Base-by-base conservation (phyloP, 73 alveolate species). In the Uronychia setigera region DNA sequence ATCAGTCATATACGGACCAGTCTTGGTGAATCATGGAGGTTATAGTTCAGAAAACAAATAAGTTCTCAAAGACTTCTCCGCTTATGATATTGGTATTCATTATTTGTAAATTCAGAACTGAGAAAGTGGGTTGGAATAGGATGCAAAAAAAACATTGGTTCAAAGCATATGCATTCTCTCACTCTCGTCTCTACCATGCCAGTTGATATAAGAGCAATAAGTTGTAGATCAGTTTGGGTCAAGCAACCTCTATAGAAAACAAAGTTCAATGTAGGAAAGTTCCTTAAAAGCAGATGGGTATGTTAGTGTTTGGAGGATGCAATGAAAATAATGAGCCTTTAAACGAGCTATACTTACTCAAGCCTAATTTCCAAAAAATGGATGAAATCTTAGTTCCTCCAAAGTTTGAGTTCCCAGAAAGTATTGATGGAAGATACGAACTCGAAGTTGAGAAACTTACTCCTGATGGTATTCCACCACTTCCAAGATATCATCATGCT, bases 401-500 rank as follows among this genome's bases (percentile, higher is more conserved):
- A 5, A 5, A 46, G 19, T 46, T 46, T 19, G 67, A 46, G 5
- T 46, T 46, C 67, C 67, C 67, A 11, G 67, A 46, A 19, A 46
- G 19, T 19, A 19, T 46, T 5, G 67, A 46, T 5, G 67, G 67
- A 19, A 46, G 19, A 19, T 46, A 46, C 19, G 67, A 46, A 19
- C 19, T 46, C n/a, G 67, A 46, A 46, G 67, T 19, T 46, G 67
- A 46, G 67, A 67, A 67, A 29, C 33, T 67, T 5, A 26, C 13
- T 13, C 79, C 79, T 27, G 30, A 1, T 35, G 96, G 96, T 25
- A 79, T 59, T 29, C 93, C 87, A 25, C 96, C 96, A 1, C 32
- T 94, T 57, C 89, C 96, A 0, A 77, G 96, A n/a, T 92, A 77
- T 46, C 35, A 67, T 25, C 95, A 92, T 75, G 76, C 95, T 33